Conservation (phyloP, 73 alveolate species). For the Blepharisma stoltei region DNA sequence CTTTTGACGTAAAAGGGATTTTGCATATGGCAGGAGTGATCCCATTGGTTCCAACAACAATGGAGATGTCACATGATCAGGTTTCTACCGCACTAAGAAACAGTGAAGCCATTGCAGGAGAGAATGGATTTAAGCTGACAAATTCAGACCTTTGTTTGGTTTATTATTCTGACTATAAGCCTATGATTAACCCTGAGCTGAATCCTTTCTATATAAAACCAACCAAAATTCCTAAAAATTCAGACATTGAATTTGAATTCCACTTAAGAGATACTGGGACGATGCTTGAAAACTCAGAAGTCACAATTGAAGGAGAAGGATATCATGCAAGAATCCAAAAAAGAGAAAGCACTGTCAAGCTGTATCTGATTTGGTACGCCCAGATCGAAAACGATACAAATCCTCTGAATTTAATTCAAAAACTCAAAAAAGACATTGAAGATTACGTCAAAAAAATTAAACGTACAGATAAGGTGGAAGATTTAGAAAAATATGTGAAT, state of each 20-base stretch:
- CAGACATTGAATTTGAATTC: slow-evolving; percentile 32
- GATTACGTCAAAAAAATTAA: background rate
- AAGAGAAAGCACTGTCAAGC: background rate
- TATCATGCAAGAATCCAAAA: background rate
- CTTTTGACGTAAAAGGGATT: slow-evolving; percentile 17
- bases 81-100: slow-evolving; percentile 25
- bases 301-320: background rate
- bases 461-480: background rate
- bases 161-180: slow-evolving; percentile 4
- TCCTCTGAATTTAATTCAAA: background rate
- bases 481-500: background rate
- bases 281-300: background rate
- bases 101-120: slow-evolving; percentile 32
- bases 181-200: background rate
- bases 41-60: slow-evolving; percentile 44
- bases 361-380: background rate
- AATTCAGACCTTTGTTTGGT: background rate
- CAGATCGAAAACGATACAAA: background rate
- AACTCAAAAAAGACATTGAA: background rate
- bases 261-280: background rate
- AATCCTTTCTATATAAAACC: slow-evolving; percentile 12
- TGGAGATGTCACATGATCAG: slow-evolving; percentile 31
- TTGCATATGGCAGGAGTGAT: slow-evolving; percentile 51
- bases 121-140: background rate
- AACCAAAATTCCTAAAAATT: slow-evolving; percentile 27